Evolutionary conservation across 257 asterid species (phyloP), one percentile per base, ranked within the genome.

Genomic region (Rhazya stricta): DNA sequence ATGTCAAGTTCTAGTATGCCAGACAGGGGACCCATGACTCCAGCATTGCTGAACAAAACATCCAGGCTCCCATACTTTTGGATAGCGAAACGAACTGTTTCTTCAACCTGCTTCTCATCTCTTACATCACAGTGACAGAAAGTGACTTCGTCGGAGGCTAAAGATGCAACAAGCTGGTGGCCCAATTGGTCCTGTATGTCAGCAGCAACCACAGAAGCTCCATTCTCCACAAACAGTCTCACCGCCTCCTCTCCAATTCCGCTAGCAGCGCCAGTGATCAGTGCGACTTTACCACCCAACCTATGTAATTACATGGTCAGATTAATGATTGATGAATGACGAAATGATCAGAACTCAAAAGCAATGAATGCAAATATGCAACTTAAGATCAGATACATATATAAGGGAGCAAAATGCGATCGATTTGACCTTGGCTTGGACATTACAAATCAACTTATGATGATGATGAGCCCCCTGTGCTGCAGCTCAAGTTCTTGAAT

Each of bases 261-360:
- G 80, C 96, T 90, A 45, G 96, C 94, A 39, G 84, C 96, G 56
- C 94, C 96, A 15, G 96, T 90, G 80, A 90, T 83, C 30, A 90
- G 67, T 6, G 96, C 96, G 5, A 90, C 91, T 71, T 90, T 90
- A 2, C 94, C 92, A 62, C 84, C 87, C 89, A 90, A 79, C 84
- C 93, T 63, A 16, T 21, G 4, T 18, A 23, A 21, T 1, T 37
- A 48, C 27, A 32, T 36, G 15, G 46, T n/a, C 27, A 27, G 9
- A n/a, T 41, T 66, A 48, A 67, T 41, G 56, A 72, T 30, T 58
- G n/a, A 23, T 53, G 25, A 41, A 46, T n/a, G n/a, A n/a, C 7
- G 43, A 39, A 10, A 3, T 21, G 30, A 34, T 5, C 34, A 41
- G 5, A 42, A 57, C 23, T 37, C 51, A 71, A 21, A 46, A 65